These are phyloP conservation scores for Spathaspora sp. DNA, from an alignment of 805 yeast genomes.

Conservation along the genomic window DNA sequence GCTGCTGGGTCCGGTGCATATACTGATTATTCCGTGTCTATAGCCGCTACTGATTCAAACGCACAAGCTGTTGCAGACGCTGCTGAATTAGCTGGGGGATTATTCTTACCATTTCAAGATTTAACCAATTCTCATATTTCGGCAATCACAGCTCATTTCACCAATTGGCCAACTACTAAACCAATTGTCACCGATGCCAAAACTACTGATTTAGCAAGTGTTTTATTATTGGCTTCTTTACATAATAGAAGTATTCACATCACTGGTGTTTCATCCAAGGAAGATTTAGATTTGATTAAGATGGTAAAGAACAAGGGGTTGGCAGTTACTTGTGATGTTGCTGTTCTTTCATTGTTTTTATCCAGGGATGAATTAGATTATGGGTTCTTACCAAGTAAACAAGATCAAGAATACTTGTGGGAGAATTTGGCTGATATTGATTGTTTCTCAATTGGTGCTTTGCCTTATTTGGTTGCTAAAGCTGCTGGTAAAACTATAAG, in stretches of 20 bases:
- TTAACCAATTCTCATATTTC: slow-evolving; percentile 67
- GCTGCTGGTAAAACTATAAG: slow-evolving; percentile 59
- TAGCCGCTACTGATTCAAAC: slow-evolving; percentile 78
- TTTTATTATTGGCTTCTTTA: slow-evolving; percentile 82
- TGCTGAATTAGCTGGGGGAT: slow-evolving; percentile 65
- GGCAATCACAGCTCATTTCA: slow-evolving; percentile 75
- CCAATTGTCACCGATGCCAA: slow-evolving; percentile 91
- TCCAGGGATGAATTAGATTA: slow-evolving; percentile 71
- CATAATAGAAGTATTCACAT: slow-evolving; percentile 83
- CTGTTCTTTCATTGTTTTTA: slow-evolving; percentile 74
- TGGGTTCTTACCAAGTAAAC: slow-evolving; percentile 70
- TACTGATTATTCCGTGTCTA: slow-evolving; percentile 79
- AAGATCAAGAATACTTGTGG: slow-evolving; percentile 84
- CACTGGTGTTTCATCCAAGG: slow-evolving; percentile 76
- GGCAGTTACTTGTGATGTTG: slow-evolving; percentile 85
- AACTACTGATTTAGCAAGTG: slow-evolving; percentile 89
- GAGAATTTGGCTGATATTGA: slow-evolving; percentile 67
- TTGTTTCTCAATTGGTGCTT: slow-evolving; percentile 79
- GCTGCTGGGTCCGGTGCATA: slow-evolving; percentile 55
- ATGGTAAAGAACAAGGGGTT: slow-evolving; percentile 82
- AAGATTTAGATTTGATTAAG: slow-evolving; percentile 77
- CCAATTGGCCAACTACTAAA: slow-evolving; percentile 78
- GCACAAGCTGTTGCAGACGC: slow-evolving; percentile 58
- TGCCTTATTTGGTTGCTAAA: slow-evolving; percentile 71
- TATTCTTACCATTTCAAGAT: slow-evolving; percentile 78